Percentiles rank a stretch among this genome's conserved stretches.
Evolutionary conservation across 768 basidiomycete species (phyloP).

Genomic region (Amanita pallidorosea): DNA sequence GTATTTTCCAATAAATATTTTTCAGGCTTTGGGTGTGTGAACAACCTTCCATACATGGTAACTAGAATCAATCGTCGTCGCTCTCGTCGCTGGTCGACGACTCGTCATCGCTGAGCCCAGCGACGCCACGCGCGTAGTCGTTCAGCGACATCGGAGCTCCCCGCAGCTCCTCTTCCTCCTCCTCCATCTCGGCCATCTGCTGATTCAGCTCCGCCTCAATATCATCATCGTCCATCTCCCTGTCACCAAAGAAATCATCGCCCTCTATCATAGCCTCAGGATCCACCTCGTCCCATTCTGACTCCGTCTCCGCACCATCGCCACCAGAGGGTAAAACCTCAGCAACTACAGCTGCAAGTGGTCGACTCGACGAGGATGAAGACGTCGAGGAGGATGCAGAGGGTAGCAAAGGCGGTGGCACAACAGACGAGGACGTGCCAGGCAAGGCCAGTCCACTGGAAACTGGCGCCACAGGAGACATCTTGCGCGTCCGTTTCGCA

Average conservation of each 20-base stretch:
- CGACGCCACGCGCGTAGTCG: conserved; percentile 1
- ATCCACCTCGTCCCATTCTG: conserved; percentile 7
- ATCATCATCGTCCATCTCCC: conserved; percentile 3
- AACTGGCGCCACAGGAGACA: not conserved
- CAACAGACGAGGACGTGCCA: conserved; percentile 4
- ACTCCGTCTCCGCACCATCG: conserved; percentile 1
- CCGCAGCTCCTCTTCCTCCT: not conserved
- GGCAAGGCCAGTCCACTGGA: conserved; percentile 5
- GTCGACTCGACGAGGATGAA: not conserved
- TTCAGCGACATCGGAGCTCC: conserved; percentile 3
- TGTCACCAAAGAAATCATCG: conserved; percentile 2
- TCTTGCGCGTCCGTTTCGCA: conserved; percentile 11
- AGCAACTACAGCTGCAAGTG: not conserved
- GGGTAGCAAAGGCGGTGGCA: conserved; percentile 1
- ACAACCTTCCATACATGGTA: conserved; percentile 2
- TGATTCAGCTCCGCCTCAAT: conserved; percentile 2
- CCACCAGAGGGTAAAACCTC: not conserved
- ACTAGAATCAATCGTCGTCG: conserved; percentile 5
- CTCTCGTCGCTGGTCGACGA: conserved; percentile 6
- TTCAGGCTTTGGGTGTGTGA: not conserved
- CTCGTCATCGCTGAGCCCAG: conserved; percentile 5
- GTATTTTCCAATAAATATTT: too few relatives aligned
- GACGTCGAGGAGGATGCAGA: conserved; percentile 1
- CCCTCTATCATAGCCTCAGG: not conserved
- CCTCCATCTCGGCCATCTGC: conserved; percentile 4